These are phyloP conservation scores for Phytophthora pisi DNA, from an alignment of 352 stramenopile genomes.

Conservation along the genomic window DNA sequence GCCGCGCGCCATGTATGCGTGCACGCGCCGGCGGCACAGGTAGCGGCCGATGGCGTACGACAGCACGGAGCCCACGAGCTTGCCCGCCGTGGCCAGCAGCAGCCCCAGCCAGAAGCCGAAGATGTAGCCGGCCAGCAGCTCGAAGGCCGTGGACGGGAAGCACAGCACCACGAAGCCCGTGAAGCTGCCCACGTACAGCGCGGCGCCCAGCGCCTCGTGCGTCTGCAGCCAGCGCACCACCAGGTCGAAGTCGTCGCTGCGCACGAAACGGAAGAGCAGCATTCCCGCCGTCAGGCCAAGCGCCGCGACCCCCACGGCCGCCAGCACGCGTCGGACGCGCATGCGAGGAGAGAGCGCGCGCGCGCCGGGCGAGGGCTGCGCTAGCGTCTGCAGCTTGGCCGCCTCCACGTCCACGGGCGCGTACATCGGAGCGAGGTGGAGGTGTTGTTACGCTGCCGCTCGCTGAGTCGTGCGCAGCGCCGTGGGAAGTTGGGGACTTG, in stretches of 20 bases:
- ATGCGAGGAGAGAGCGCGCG: not conserved
- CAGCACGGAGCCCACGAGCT: slow-evolving; percentile 70
- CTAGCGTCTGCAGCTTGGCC: slow-evolving; percentile 15
- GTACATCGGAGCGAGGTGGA: slow-evolving; percentile 21
- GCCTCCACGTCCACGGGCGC: slow-evolving; percentile 29
- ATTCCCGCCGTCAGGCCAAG: slow-evolving; percentile 31
- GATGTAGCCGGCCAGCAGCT: slow-evolving; percentile 77
- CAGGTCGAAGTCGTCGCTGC: slow-evolving; percentile 51
- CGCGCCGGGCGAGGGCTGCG: not conserved
- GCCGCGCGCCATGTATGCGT: slow-evolving; percentile 68
- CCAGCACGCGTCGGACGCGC: slow-evolving; percentile 27
- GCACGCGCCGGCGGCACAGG: slow-evolving; percentile 63
- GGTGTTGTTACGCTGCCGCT: not conserved
- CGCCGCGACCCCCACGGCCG: slow-evolving; percentile 22
- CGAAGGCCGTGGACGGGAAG: slow-evolving; percentile 80
- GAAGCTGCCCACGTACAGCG: slow-evolving; percentile 53
- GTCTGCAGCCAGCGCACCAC: slow-evolving; percentile 59
- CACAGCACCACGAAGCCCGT: slow-evolving; percentile 59
- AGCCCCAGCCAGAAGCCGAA: slow-evolving; percentile 81
- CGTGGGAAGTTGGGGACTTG: slow-evolving; percentile 16
- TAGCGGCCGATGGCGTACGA: slow-evolving; percentile 77
- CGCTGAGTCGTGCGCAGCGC: not conserved
- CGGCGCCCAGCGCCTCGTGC: slow-evolving; percentile 48
- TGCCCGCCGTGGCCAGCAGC: slow-evolving; percentile 63
- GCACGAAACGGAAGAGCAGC: slow-evolving; percentile 45